Evolutionary conservation across 345 rosid species (phyloP).

Genomic region (Arabidopsis thaliana): DNA sequence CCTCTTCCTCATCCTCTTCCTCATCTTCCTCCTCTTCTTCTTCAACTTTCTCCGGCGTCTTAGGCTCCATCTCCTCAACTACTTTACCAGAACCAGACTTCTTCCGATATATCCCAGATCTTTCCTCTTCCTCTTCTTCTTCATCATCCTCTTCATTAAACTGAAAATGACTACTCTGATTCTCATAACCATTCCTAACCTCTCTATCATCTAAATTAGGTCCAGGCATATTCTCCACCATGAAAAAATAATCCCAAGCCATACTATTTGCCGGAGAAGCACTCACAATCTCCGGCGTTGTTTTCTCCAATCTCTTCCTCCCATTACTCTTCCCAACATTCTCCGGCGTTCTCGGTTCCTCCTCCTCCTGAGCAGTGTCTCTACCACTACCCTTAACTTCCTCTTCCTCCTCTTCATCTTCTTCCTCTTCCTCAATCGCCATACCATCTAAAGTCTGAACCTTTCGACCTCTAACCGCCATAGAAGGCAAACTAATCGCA

Average conservation of each 20-base stretch:
- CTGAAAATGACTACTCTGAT: conserved; percentile 29
- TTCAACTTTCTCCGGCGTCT: conserved; percentile 51
- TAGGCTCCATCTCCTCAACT: conserved; percentile 53
- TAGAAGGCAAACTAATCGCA: conserved; percentile 68
- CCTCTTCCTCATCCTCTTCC: conserved; percentile 12
- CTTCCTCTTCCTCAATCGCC: conserved; percentile 63
- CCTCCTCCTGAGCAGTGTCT: conserved; percentile 12
- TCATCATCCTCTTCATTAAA: conserved; percentile 39
- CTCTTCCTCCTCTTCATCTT: conserved; percentile 51
- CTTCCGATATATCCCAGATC: conserved; percentile 27
- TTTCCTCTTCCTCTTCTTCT: conserved; percentile 33
- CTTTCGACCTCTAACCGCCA: conserved; percentile 48
- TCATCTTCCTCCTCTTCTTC: neutral
- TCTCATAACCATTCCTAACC: conserved; percentile 35
- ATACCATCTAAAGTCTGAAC: conserved; percentile 46
- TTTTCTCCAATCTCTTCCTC: conserved; percentile 43
- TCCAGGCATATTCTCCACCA: conserved; percentile 65
- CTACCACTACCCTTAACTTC: conserved; percentile 30
- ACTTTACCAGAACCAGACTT: conserved; percentile 23
- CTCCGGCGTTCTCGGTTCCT: conserved; percentile 38
- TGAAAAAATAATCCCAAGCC: conserved; percentile 78
- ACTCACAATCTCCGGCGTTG: conserved; percentile 47
- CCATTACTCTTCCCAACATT: conserved; percentile 43
- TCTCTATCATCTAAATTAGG: conserved; percentile 58
- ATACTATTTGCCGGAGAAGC: conserved; percentile 49